phyloP scores from a whole-genome alignment of 352 stramenopile genomes.

The Pythium monospermum region DNA sequence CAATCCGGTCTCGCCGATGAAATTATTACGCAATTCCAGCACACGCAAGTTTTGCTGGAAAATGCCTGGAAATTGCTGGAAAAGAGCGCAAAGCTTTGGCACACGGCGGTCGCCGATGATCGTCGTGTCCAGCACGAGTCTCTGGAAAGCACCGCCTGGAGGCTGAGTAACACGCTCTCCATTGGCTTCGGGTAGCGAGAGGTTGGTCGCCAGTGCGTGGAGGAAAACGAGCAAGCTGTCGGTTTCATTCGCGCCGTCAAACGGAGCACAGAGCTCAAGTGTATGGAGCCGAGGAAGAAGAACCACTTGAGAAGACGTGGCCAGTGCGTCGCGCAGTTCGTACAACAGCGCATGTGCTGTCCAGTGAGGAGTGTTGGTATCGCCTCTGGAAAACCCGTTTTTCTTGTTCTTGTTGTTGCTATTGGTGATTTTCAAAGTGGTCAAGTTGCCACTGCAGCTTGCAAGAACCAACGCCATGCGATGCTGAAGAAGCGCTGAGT shows the following conservation, averaged over 20 bases:
- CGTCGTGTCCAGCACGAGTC: constrained; percentile 50
- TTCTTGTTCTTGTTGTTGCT: constrained; percentile 29
- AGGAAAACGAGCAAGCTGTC: constrained; percentile 37
- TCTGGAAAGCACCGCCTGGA: too few relatives aligned
- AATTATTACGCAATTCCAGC: constrained; percentile 54
- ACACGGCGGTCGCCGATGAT: constrained; percentile 51
- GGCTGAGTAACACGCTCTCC: too few relatives aligned
- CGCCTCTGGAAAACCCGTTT: too few relatives aligned
- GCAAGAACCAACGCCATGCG: constrained; percentile 25
- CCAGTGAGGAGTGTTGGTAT: too few relatives aligned
- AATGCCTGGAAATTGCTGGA: constrained; percentile 17
- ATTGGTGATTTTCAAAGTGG: constrained; percentile 45
- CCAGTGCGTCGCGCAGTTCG: constrained; percentile 32
- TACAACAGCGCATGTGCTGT: constrained; percentile 37
- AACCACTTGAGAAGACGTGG: constrained; percentile 3
- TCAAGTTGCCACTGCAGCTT: constrained; percentile 40
- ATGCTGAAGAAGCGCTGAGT: constrained; percentile 10
- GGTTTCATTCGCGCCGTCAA: constrained; percentile 58
- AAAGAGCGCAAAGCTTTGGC: constrained; percentile 27
- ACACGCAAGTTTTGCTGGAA: constrained; percentile 31
- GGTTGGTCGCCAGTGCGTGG: constrained; percentile 22
- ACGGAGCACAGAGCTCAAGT: constrained; percentile 44
- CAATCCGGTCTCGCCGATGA: constrained; percentile 50
- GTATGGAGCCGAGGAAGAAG: constrained; percentile 35
- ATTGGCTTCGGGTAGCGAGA: neutral